Base-by-base conservation (phyloP, 208 protist genomes). In the Blastocrithidia nonstop region DNA sequence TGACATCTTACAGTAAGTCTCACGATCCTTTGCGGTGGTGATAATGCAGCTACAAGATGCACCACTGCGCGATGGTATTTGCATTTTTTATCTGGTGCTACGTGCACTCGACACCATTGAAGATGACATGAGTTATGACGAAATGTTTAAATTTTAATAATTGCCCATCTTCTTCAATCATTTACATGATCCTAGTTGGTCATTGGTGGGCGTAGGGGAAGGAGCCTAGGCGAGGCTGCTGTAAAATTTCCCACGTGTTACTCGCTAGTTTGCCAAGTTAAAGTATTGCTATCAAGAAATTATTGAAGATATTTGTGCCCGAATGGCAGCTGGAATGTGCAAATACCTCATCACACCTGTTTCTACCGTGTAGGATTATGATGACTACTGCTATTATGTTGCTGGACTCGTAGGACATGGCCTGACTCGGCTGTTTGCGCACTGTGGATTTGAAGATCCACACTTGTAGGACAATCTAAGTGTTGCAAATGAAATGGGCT, bases 301-400 rank as follows among this genome's bases (percentile, higher is more conserved):
- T 23, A 97, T 98, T 53, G 23, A 49, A 11, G 83, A 97, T 52
- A 95, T 95, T 49, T 95, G 84, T 28, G 57, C 65, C 29, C 50
- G 63, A 11, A 97, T 98, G 91, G 93, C 81, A 3, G 57, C 75
- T 16, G 93, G 94, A 43, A 98, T 98, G 96, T 85, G 80, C 37
- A 61, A 93, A 24, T 95, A 90, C 48, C 61, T 87, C 21, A 54
- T 76, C 44, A 75, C 72, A n/a, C 38, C 52, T 5, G 88, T 97
- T 2, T 66, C 78, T 13, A 91, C 83, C 4, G 44, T 72, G 24
- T 60, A 46, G 7, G 93, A 96, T 42, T 97, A 94, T 57, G 66
- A 97, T 59, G 46, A 89, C 9, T 98, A 98, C 71, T 98, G 96
- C 70, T 87, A 97, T 67, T 97, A 97, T 57, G 96, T 98, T 11